Conservation (phyloP, 192 early-diverging fungal genomes). For the Radiomyces spectabilis region DNA sequence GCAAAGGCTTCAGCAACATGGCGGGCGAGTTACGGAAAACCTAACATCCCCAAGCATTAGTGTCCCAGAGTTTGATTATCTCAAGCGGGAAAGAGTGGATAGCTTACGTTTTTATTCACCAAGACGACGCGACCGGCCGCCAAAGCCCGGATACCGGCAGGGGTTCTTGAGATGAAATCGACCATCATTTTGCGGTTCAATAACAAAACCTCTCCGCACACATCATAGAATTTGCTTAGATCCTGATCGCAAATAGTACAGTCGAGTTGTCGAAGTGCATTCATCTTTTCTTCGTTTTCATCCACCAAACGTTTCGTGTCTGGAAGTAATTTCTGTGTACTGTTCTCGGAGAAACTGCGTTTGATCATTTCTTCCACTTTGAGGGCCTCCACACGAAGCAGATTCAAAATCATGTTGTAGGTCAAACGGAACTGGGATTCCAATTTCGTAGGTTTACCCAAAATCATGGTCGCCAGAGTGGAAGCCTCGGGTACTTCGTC, state of each 20-base stretch:
- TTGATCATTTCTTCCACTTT: slow-evolving; percentile 99
- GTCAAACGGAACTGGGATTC: slow-evolving; percentile 94
- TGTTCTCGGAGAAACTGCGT: slow-evolving; percentile 91
- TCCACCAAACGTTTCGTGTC: slow-evolving; percentile 67
- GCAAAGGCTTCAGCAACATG: slow-evolving; percentile 47
- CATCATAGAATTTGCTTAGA: slow-evolving; percentile 66
- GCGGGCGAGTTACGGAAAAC: slow-evolving; percentile 62
- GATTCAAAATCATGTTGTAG: slow-evolving; percentile 97
- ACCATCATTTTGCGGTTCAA: slow-evolving; percentile 50
- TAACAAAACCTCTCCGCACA: slow-evolving; percentile 42
- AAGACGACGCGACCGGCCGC: slow-evolving; percentile 69
- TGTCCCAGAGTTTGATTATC: too few species aligned
- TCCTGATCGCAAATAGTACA: slow-evolving; percentile 80
- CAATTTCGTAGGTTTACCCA: slow-evolving; percentile 84
- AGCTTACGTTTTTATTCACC: slow-evolving; percentile 55
- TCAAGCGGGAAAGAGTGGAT: too few species aligned
- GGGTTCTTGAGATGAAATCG: slow-evolving; percentile 40
- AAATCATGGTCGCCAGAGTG: slow-evolving; percentile 69
- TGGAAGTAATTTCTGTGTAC: slow-evolving; percentile 77
- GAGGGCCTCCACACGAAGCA: slow-evolving; percentile 90
- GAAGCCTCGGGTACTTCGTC: slow-evolving; percentile 41
- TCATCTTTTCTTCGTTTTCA: slow-evolving; percentile 58
- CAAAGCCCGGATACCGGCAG: slow-evolving; percentile 56
- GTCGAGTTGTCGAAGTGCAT: slow-evolving; percentile 52
- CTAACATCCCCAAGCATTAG: slow-evolving; percentile 17